Base-by-base conservation (phyloP, 306 rosid genomes). In the Echinosophora koreensis region DNA sequence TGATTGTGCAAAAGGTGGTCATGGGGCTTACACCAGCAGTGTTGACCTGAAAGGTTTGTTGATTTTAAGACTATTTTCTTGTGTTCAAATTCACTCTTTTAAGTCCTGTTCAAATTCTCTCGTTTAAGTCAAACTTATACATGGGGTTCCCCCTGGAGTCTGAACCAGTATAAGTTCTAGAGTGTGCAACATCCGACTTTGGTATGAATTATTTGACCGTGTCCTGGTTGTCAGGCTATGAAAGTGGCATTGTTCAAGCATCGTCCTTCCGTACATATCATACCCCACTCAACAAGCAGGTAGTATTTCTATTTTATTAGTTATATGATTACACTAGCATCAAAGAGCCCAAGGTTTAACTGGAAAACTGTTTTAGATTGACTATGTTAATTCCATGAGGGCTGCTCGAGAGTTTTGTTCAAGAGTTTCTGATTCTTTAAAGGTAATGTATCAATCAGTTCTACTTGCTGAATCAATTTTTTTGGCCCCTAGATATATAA, bases 1-100 rank as follows among this genome's bases (percentile, higher is more conserved):
- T 58, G 99, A 91, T 66, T 95, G 99, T 89, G 97, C 99, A 62
- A 95, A 95, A 88, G 99, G 99, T 69, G 99, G 99, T 85, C 99
- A 92, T 54, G 99, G 99, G 80, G 99, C 97, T 59, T 95, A 91
- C 85, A 89, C 97, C 76, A 92, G 85, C 86, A 95, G 99, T 84
- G 94, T 95, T 77, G 97, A 95, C 69, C 84, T 95, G 70, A 82
- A 86, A 88, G 99, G 99, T 92, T 49, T 66, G 80, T 73, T 76
- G 78, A 76, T 84, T 73, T 72, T 70, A 55, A 61, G 62, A 66
- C 34, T 49, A 39, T 73, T 77, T 22, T 50, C 18, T 73, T 49
- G 22, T 30, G 46, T 49, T 66, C 56, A 4, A 52, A 69, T 54
- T 76, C 77, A 66, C 47, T 66, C 77, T 47, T 50, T 56, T 35